These are phyloP conservation scores for Fusarium concolor DNA, from an alignment of 2,329 filamentous ascomycete genomes.

Conservation along the genomic window DNA sequence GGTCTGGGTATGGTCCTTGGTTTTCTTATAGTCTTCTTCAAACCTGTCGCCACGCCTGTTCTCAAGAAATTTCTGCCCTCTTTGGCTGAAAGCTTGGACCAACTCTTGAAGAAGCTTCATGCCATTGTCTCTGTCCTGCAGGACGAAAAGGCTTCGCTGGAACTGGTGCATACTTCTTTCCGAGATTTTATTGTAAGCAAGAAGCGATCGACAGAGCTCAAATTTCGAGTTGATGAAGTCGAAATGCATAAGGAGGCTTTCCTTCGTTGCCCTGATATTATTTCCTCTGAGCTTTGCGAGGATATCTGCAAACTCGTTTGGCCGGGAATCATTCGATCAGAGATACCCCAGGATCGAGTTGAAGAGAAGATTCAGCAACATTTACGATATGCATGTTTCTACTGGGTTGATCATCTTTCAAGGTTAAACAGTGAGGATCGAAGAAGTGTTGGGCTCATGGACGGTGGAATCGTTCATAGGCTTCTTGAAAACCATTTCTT, in stretches of 20 bases:
- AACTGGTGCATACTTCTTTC: slow-evolving; percentile 9
- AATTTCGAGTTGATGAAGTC: background rate
- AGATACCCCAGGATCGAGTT: no score
- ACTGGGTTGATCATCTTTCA: slow-evolving; percentile 16
- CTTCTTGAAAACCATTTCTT: slow-evolving; percentile 1
- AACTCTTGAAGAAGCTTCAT: background rate
- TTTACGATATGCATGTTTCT: slow-evolving; percentile 4
- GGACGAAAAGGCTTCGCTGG: background rate
- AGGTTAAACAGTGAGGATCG: background rate
- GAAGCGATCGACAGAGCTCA: background rate
- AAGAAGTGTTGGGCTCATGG: background rate
- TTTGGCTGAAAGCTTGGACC: background rate
- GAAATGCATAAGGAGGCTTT: background rate
- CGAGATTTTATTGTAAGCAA: slow-evolving; percentile 12
- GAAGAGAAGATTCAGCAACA: background rate
- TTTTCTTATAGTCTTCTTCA: background rate
- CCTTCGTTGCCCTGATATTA: background rate
- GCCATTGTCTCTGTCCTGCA: background rate
- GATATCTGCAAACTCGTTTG: slow-evolving; percentile 1
- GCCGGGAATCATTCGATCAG: no score
- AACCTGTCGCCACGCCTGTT: background rate
- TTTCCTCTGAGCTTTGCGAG: background rate
- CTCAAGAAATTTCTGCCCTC: background rate
- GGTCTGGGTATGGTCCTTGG: background rate
- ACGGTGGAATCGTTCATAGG: background rate